Evolutionary conservation across 495 filamentous ascomycete genomes (phyloP), one percentile per base, ranked within the genome.

Genomic region (Neurospora discreta): DNA sequence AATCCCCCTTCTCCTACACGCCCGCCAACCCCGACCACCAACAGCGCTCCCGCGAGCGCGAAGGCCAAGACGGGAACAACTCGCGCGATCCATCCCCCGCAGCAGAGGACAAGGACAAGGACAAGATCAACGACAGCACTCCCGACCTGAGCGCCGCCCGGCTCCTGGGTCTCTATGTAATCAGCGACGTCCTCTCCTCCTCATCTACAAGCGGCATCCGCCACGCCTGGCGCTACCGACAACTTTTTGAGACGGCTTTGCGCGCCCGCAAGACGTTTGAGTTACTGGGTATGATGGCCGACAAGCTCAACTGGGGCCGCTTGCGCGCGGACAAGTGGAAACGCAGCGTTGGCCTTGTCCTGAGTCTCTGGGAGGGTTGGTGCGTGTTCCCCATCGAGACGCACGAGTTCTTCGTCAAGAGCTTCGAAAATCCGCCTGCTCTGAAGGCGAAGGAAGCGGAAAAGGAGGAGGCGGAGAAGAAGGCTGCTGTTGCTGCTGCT

Each of bases 321-420:
- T 81, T 98, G 46, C 88, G 90, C 52, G 90, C 91, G 16, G 93
- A 97, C 75, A 97, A 97, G 78, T 99, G 93, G 90, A 93, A 93
- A 79, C 86, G 93, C 23, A 93, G 90, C 72, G 88, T 99, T 8
- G 88, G 87, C 1, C 80, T 86, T 11, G 85, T 98, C 18, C 78
- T 99, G 10, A 85, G 86, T 20, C 78, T 94, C 60, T 99, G 95
- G 95, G 93, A 97, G 81, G 90, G 89, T 1, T 95, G 92, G 92
- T 92, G 90, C 75, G 91, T 94, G 10, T 99, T 99, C 76, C 89
- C 91, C 2, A 87, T 90, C 52, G 86, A 89, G 26, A 89, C 87
- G 40, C 91, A 94, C 72, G 90, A 92, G 73, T 83, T 88, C 69
- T 94, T 98, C 74, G 86, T 86, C 44, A 78, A 86, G 67, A 87